Evolutionary conservation across 2,329 filamentous ascomycete genomes (phyloP).

Genomic region (Ophiostoma triangulosporum): DNA sequence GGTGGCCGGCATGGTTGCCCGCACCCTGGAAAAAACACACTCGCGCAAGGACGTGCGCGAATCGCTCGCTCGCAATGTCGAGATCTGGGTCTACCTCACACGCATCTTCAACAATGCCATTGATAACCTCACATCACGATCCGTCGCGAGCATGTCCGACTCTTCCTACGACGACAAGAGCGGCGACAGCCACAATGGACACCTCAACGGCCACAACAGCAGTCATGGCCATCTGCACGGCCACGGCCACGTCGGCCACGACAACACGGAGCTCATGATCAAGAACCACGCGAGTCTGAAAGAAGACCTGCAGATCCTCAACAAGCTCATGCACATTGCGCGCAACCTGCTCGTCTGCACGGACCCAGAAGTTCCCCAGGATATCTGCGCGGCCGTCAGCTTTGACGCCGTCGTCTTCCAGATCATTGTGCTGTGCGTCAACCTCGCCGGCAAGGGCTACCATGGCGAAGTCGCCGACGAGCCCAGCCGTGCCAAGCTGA

Average conservation of each 20-base stretch:
- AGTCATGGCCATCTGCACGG: slow-evolving; percentile 17
- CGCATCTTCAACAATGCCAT: slow-evolving; percentile 48
- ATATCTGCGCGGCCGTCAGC: slow-evolving; percentile 49
- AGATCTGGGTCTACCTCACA: slow-evolving; percentile 52
- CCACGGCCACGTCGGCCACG: slow-evolving; percentile 23
- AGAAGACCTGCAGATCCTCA: slow-evolving; percentile 48
- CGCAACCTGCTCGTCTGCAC: slow-evolving; percentile 51
- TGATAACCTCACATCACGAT: slow-evolving; percentile 45
- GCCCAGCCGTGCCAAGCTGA: slow-evolving; percentile 39
- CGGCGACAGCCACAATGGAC: background rate
- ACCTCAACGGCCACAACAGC: slow-evolving; percentile 29
- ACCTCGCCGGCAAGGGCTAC: slow-evolving; percentile 54
- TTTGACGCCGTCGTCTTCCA: slow-evolving; percentile 55
- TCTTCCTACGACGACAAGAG: slow-evolving; percentile 15
- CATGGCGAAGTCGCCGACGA: slow-evolving; percentile 51
- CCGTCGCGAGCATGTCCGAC: slow-evolving; percentile 40
- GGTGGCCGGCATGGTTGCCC: slow-evolving; percentile 43
- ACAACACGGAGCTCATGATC: slow-evolving; percentile 48
- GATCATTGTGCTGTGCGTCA: slow-evolving; percentile 51
- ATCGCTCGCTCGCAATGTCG: slow-evolving; percentile 46
- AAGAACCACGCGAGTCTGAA: slow-evolving; percentile 48
- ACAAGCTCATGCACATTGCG: slow-evolving; percentile 54
- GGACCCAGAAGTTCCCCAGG: slow-evolving; percentile 51
- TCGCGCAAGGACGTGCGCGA: slow-evolving; percentile 48
- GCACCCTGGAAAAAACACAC: slow-evolving; percentile 51